Conservation (phyloP, 176 grass and related monocot species). For the Musa acuminata region DNA sequence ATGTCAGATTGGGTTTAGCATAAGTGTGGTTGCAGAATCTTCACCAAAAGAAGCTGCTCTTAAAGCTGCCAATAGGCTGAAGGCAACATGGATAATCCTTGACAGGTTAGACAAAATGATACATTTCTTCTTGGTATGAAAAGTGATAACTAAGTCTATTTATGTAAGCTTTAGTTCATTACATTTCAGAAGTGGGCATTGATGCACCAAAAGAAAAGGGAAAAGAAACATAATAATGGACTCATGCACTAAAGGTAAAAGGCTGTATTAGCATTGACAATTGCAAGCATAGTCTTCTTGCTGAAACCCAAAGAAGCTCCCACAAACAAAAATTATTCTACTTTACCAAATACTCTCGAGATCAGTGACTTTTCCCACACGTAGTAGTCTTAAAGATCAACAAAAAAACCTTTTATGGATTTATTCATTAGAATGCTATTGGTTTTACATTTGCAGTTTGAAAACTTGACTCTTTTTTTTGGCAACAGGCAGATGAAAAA, state of each 20-base stretch:
- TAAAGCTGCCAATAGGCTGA: constrained; percentile 8
- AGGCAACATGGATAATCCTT: constrained; percentile 25
- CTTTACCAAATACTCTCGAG: too few species aligned
- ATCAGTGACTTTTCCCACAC: too few species aligned
- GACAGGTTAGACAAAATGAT: constrained; percentile 15
- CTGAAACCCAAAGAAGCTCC: background rate
- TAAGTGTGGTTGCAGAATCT: constrained; percentile 10
- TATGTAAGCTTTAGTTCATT: background rate
- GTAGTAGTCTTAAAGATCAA: background rate
- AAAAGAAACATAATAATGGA: background rate
- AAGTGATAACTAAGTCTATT: background rate
- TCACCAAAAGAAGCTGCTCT: constrained; percentile 21
- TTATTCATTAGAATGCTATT: background rate
- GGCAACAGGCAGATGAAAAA: constrained; percentile 17
- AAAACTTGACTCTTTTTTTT: background rate
- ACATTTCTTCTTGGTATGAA: background rate
- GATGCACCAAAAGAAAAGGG: background rate
- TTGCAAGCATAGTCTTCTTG: background rate
- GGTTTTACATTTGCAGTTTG: background rate
- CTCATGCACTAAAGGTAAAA: background rate
- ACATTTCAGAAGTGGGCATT: background rate
- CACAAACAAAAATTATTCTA: too few species aligned
- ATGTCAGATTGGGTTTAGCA: constrained; percentile 11
- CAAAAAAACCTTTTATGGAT: background rate
- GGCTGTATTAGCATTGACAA: background rate